Evolutionary conservation across 2,329 filamentous ascomycete species (phyloP), one percentile per base, ranked within the genome.

Genomic region (Tolypocladium ophioglossoides): DNA sequence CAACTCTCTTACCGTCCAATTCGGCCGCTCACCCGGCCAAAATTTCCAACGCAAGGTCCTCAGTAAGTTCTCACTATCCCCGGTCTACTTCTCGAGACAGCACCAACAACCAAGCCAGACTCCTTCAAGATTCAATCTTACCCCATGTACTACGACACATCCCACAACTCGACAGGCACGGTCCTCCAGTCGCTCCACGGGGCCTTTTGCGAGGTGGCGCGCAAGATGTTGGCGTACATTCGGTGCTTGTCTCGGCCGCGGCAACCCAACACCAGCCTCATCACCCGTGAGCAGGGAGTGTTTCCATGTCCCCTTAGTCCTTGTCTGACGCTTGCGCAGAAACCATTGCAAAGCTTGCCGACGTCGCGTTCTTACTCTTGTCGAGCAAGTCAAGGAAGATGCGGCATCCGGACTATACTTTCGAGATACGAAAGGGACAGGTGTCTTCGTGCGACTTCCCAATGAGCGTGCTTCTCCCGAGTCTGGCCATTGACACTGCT

Each of bases 91-190:
- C 18, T 34, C 27, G 14, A n/a, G 34, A 18, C 27, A 10, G 12
- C 18, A 20, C 11, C 34, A 24, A 48, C 44, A 34, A 20, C 18
- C 2, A 32, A 10, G 18, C 4, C 27, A 82, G 78, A 78, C 62
- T 72, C 83, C 4, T 90, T 97, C 74, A 91, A 91, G 67, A 83
- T 94, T 52, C 89, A 95, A 66, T 85, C 91, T 52, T 87, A 94
- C 62, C 75, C 83, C 51, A 91, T 95, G 84, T 87, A 90, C 67
- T 85, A 89, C 62, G 90, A 95, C 67, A 88, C 87, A 5, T 71
- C 77, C 4, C 85, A 92, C 73, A 97, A 97, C 71, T 80, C 83
- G 4, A 66, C 79, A 9, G 61, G 67, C 4, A 88, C 84, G 0
- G 86, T 94, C 14, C 74, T 92, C 5, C 69, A 72, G n/a, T 95